These are phyloP conservation scores for Exserohilum turcica DNA, from an alignment of 2,329 filamentous ascomycete species.

Conservation along the genomic window DNA sequence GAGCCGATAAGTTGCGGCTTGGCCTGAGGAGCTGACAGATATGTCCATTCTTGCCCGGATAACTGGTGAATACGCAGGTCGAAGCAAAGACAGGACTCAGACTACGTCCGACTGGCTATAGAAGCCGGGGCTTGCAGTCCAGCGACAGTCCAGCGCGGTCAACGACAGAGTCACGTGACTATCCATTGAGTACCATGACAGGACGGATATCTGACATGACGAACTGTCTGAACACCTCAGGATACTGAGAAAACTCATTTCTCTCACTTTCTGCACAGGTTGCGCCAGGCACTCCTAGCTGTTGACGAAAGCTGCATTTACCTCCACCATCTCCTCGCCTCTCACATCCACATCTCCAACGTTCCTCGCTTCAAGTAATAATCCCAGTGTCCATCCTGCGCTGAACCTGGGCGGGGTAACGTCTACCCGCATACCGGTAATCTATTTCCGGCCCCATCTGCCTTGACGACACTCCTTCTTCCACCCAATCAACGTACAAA, in stretches of 20 bases:
- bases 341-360: background rate
- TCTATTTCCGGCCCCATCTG: conserved; percentile 1
- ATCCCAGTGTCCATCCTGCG: too few species aligned
- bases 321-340: background rate
- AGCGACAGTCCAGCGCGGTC: too few species aligned
- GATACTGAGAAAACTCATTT: background rate
- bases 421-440: background rate
- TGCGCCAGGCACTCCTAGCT: background rate
- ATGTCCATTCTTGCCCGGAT: too few species aligned
- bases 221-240: too few species aligned
- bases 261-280: background rate
- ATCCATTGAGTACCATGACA: too few species aligned
- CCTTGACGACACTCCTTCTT: background rate
- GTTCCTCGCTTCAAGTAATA: background rate
- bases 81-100: too few species aligned
- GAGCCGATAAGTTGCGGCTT: background rate
- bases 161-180: too few species aligned
- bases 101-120: too few species aligned
- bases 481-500: background rate
- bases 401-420: background rate
- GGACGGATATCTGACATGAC: too few species aligned
- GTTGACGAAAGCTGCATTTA: background rate
- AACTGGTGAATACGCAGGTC: too few species aligned
- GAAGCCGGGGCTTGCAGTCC: too few species aligned
- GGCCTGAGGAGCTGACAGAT: background rate